These are phyloP conservation scores for Rugiboletus extremiorientalis DNA, from an alignment of 1,284 basidiomycete species.

Conservation along the genomic window DNA sequence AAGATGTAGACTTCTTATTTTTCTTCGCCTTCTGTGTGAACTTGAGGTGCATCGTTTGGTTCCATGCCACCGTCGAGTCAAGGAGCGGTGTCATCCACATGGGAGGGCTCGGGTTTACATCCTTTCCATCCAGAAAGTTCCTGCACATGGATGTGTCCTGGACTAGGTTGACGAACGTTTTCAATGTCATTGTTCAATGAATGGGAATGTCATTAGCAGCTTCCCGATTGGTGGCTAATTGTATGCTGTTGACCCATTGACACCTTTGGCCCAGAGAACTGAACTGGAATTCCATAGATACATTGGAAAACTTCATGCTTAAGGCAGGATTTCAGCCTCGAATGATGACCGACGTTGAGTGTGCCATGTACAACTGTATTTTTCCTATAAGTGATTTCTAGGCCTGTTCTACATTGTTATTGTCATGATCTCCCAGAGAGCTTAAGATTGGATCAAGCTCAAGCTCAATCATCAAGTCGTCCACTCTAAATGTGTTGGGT, in stretches of 20 bases:
- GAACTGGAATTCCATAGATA: neutral
- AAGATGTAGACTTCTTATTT: neutral
- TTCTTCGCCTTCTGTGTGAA: neutral
- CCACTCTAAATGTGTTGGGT: neutral
- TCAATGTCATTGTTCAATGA: neutral
- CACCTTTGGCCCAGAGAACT: neutral
- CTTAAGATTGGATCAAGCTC: neutral
- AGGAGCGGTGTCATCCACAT: neutral
- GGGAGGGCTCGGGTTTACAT: neutral
- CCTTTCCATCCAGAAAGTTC: neutral
- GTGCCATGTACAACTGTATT: neutral
- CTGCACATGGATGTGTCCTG: neutral
- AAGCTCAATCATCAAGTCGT: neutral
- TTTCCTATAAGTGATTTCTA: neutral
- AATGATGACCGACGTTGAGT: neutral
- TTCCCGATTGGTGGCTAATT: neutral
- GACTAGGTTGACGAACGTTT: neutral
- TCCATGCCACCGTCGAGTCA: neutral
- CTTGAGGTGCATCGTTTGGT: neutral
- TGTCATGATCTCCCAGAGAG: neutral
- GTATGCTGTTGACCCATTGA: neutral
- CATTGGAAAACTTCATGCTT: neutral
- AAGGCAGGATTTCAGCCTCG: neutral
- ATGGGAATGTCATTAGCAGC: neutral
- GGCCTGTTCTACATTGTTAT: neutral